Conservation (phyloP, 805 yeast species). For the Pichia cephalocereana region DNA sequence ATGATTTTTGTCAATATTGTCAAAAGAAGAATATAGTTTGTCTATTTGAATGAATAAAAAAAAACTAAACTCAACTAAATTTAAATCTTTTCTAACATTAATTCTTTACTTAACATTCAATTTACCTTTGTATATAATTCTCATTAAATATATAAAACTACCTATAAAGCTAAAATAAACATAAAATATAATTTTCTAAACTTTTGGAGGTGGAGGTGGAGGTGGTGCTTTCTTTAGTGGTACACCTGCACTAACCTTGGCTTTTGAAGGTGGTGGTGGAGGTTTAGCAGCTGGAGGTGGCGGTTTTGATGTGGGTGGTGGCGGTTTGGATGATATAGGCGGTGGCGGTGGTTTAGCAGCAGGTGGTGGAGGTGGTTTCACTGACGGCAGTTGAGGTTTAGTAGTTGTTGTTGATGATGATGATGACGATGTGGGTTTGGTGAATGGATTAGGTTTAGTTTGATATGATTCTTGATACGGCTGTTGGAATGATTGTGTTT, state of each 20-base stretch:
- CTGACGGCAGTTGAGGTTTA: background rate
- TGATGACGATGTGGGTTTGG: too few relatives aligned
- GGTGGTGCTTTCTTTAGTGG: background rate
- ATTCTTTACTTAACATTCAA: too few relatives aligned
- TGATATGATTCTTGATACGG: background rate
- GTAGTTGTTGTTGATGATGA: too few relatives aligned
- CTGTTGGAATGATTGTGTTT: too few relatives aligned
- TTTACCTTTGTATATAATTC: background rate
- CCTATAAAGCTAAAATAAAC: too few relatives aligned
- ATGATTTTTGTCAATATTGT: conserved; percentile 20
- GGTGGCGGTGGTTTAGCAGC: background rate
- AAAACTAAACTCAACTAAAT: background rate
- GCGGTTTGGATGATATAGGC: background rate
- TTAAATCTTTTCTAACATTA: background rate
- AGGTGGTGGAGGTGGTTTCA: conserved; percentile 5
- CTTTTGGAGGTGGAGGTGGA: conserved; percentile 9
- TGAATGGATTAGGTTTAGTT: conserved; percentile 1
- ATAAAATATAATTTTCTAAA: background rate
- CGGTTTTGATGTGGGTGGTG: background rate
- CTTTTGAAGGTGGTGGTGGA: too few relatives aligned
- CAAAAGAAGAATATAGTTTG: conserved; percentile 23
- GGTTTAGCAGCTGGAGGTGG: too few relatives aligned
- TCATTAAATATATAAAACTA: background rate
- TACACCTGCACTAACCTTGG: too few relatives aligned
- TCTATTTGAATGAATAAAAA: conserved; percentile 44